A percentile compares a stretch with the other conserved stretches of the same genome.
Evolutionary conservation across 345 rosid genomes (phyloP).

Genomic region (Hibiscus tridactylites): DNA sequence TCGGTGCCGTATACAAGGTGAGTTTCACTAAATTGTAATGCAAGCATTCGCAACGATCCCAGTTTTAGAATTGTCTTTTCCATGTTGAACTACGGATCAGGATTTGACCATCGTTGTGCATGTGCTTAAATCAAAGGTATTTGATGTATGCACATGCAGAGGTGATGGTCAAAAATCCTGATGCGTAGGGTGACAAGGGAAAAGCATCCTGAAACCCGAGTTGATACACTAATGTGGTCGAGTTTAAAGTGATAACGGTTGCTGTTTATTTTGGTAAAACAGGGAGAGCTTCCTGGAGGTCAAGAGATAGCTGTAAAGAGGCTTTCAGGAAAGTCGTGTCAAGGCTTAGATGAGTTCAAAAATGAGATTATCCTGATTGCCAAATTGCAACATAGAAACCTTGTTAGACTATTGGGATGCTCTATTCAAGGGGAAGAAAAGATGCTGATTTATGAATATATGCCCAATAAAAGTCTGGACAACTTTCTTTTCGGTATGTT

Average conservation of each 20-base stretch:
- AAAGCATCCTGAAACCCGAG: not conserved
- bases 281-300: conserved; percentile 63
- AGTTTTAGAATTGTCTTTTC: not conserved
- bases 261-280: conserved; percentile 4
- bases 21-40: not conserved
- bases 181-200: not conserved
- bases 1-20: conserved; percentile 81
- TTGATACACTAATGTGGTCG: not conserved
- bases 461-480: conserved; percentile 72
- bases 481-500: conserved; percentile 51
- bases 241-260: conserved; percentile 3
- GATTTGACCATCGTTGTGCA: not conserved
- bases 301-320: conserved; percentile 65
- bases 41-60: not conserved
- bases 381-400: conserved; percentile 59
- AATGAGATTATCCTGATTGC: conserved; percentile 51
- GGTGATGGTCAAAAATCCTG: not conserved
- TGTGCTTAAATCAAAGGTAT: too few species aligned
- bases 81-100: not conserved
- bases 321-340: conserved; percentile 44
- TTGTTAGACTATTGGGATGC: conserved; percentile 59
- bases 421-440: conserved; percentile 58
- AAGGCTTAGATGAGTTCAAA: conserved; percentile 58
- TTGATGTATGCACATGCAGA: not conserved
- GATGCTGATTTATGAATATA: conserved; percentile 55